phyloP scores from a whole-genome alignment of 2,329 filamentous ascomycete genomes.

The Nannizzia gypsea region DNA sequence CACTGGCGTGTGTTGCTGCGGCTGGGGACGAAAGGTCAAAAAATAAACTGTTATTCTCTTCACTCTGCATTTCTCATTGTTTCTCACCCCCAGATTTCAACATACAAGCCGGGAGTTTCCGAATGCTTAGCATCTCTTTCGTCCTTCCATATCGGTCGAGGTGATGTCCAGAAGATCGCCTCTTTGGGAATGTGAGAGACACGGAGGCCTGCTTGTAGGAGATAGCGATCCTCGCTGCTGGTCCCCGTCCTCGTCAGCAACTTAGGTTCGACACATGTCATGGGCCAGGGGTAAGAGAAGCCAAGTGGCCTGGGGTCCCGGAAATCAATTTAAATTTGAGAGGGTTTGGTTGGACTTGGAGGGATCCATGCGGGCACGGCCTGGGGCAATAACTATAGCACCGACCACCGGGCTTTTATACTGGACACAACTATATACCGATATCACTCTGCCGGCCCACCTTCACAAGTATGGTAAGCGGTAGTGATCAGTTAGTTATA shows the following conservation, averaged over 20 bases:
- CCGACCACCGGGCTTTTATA: not conserved
- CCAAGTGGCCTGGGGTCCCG: not conserved
- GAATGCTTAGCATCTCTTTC: not conserved
- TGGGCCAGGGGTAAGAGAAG: not conserved
- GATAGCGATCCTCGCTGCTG: not conserved
- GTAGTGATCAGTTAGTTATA: no score
- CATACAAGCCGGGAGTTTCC: not conserved
- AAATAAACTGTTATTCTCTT: no score
- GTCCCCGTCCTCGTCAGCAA: no score
- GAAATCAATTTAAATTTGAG: constrained; percentile 1
- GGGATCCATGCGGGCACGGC: not conserved
- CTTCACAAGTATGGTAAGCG: no score
- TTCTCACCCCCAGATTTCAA: not conserved
- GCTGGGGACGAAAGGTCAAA: no score
- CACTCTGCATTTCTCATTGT: not conserved
- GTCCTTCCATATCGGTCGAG: not conserved
- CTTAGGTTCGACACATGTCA: not conserved
- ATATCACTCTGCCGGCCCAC: not conserved
- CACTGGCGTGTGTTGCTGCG: no score
- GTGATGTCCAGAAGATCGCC: not conserved
- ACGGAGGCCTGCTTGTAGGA: not conserved
- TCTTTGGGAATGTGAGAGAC: not conserved
- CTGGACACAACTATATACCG: not conserved
- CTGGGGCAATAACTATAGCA: not conserved
- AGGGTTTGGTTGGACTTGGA: not conserved